These are phyloP conservation scores for Sutorius australiensis DNA, from an alignment of 768 basidiomycete genomes.

Conservation along the genomic window DNA sequence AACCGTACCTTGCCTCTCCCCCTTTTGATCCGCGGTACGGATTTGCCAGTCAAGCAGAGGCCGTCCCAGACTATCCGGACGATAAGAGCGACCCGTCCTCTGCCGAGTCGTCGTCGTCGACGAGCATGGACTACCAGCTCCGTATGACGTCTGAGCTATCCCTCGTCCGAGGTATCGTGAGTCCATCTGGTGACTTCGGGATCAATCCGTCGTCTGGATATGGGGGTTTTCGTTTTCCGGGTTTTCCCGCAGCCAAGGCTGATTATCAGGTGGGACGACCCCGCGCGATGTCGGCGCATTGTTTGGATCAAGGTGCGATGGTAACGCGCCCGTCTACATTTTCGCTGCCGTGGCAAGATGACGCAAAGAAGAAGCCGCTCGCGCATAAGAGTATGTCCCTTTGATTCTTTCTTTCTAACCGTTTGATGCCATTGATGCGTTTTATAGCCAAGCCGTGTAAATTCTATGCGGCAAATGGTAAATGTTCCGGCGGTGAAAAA, in stretches of 20 bases:
- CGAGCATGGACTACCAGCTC: constrained; percentile 10
- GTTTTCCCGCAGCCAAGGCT: constrained; percentile 12
- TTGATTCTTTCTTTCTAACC: background rate
- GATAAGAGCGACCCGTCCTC: constrained; percentile 28
- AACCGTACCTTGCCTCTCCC: constrained; percentile 30
- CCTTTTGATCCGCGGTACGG: constrained; percentile 17
- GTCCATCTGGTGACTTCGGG: constrained; percentile 10
- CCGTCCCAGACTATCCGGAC: constrained; percentile 18
- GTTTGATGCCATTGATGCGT: background rate
- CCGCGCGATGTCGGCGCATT: constrained; percentile 11
- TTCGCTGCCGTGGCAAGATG: constrained; percentile 14
- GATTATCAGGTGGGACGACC: constrained; percentile 2
- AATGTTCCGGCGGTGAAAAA: constrained; percentile 49
- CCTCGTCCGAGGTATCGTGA: background rate
- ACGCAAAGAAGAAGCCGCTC: constrained; percentile 16
- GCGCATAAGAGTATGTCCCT: constrained; percentile 29
- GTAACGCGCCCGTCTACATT: background rate
- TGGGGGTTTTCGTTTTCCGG: constrained; percentile 11
- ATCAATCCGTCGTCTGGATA: constrained; percentile 10
- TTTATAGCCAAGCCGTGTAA: constrained; percentile 57
- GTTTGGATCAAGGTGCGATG: background rate
- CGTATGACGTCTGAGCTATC: background rate
- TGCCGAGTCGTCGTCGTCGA: constrained; percentile 15
- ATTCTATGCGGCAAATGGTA: constrained; percentile 43
- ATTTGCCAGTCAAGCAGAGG: constrained; percentile 5